Percentiles rank a stretch among this genome's conserved stretches.
Conservation (phyloP, 202 grass and related monocot species). For the Hordeum pubiflorum region DNA sequence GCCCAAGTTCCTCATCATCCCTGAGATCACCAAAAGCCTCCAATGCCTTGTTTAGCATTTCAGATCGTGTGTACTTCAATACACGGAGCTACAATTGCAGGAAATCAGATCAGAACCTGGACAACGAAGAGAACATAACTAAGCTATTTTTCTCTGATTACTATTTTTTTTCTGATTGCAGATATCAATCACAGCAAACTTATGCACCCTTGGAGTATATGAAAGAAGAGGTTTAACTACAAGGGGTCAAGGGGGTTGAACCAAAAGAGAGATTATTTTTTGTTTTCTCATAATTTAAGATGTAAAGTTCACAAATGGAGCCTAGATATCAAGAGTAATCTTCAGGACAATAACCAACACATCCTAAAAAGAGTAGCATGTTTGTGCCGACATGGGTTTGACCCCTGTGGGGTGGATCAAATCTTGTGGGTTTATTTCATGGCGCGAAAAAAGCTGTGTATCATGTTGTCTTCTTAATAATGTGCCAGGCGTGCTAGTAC, state of each 20-base stretch:
- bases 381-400: background rate
- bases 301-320: slow-evolving; percentile 9
- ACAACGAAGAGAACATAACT: background rate
- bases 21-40: slow-evolving; percentile 76
- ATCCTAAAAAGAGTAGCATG: background rate
- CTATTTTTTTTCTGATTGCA: background rate
- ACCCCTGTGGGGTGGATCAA: background rate
- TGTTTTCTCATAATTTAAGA: background rate
- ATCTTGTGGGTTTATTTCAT: background rate
- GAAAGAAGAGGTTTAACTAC: background rate
- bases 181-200: background rate
- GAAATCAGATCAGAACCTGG: slow-evolving; percentile 1
- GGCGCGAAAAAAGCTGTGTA: background rate
- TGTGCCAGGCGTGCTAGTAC: background rate
- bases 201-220: background rate
- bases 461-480: background rate
- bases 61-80: slow-evolving; percentile 72
- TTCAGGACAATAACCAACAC: background rate
- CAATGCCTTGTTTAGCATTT: slow-evolving; percentile 84
- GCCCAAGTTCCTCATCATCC: slow-evolving; percentile 91
- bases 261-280: background rate
- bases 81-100: slow-evolving; percentile 55
- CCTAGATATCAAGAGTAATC: background rate
- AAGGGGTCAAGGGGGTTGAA: background rate
- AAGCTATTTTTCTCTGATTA: background rate